Conservation (phyloP, 768 basidiomycete genomes). For the Agaricus sinodeliciosus region DNA sequence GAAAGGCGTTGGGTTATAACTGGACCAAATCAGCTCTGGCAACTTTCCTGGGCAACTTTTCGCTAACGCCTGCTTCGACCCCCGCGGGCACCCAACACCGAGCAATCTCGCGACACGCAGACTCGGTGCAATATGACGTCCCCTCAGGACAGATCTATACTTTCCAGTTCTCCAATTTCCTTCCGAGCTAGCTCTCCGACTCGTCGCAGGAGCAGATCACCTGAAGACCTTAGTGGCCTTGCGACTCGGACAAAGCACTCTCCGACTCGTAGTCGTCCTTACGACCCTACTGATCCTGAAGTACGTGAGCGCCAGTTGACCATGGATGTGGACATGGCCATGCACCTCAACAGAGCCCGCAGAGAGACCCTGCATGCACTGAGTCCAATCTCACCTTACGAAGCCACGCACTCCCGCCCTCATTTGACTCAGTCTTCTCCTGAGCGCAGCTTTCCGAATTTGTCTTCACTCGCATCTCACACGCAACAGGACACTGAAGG, state of each 20-base stretch:
- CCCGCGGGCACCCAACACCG: too few relatives aligned
- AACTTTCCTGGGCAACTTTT: too few relatives aligned
- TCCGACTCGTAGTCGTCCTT: conserved; percentile 54
- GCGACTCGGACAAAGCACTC: conserved; percentile 45
- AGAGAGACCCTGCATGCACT: conserved; percentile 48
- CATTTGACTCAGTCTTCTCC: conserved; percentile 15
- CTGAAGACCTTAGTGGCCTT: conserved; percentile 33
- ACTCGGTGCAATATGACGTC: conserved; percentile 27
- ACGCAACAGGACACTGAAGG: conserved; percentile 43
- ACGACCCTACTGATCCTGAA: conserved; percentile 66
- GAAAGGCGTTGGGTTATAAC: not conserved
- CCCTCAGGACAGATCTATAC: conserved; percentile 23
- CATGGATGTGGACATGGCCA: conserved; percentile 92
- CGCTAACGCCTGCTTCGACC: too few relatives aligned
- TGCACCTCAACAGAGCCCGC: conserved; percentile 69
- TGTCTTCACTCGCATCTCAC: conserved; percentile 37
- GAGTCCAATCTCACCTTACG: conserved; percentile 20
- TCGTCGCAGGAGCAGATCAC: conserved; percentile 32
- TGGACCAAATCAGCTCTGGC: too few relatives aligned
- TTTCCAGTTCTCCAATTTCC: conserved; percentile 40
- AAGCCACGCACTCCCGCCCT: conserved; percentile 10
- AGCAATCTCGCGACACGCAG: too few relatives aligned
- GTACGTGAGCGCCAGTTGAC: conserved; percentile 82
- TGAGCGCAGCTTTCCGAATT: conserved; percentile 22
- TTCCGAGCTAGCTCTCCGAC: conserved; percentile 31